Evolutionary conservation across 305 asterid species (phyloP), one percentile per base, ranked within the genome.

Genomic region (Plantago rigida): DNA sequence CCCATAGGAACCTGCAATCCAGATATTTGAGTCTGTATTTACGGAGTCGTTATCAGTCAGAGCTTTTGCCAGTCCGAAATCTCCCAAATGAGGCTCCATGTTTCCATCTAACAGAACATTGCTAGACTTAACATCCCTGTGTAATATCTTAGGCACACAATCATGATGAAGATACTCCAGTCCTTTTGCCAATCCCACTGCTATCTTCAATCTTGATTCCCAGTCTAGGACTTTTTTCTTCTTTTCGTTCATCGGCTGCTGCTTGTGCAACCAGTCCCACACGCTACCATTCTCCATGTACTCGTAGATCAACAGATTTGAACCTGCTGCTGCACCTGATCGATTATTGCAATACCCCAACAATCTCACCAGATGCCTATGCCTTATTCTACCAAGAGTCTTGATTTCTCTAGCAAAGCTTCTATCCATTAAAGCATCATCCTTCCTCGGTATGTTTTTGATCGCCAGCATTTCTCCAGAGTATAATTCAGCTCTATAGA

Each of bases 261-360:
- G 26, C 26, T 22, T 77, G 57, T 87, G 91, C 69, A 91, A 64
- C 96, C 89, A 85, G 64, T 84, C 94, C 95, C 95, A 88, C 70
- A 86, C 58, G 64, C 96, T 91, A 56, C 96, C 96, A 9, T 86
- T 85, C 78, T 87, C 96, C 96, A 91, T 87, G 79, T 82, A 91
- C 69, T 86, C 98, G 50, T 87, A 91, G 28, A 91, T 84, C 81
- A 91, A 52, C 73, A 90, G 47, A 48, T 85, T 87, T 12, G 87
- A 69, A 14, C 84, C 88, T 14, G 74, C 89, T 59, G 83, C 81
- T 31, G 39, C 39, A 31, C 39, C 39, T 31, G 39, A 3, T 61
- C 59, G 68, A 66, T 84, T 79, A 74, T 82, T 70, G 64, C 96
- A 87, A 62, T 91, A 81, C 42, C 98, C 98, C 73, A 86, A 28